These are phyloP conservation scores for Hysterangium stoloniferum DNA, from an alignment of 768 basidiomycete species.

Conservation along the genomic window DNA sequence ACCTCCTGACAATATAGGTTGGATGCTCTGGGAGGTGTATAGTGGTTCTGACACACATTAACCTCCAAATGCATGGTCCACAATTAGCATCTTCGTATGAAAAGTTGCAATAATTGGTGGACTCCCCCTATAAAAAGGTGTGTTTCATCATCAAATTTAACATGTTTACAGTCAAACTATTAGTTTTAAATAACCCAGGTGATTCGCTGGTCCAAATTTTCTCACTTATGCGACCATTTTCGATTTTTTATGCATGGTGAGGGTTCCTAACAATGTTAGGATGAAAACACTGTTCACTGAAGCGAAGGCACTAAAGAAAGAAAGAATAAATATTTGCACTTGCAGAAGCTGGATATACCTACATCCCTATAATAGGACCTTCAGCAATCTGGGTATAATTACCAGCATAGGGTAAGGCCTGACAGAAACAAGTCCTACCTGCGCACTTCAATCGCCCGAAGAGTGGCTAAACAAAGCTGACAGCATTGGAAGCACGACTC, in stretches of 20 bases:
- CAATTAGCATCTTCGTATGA: no score
- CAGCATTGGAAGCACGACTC: constrained; percentile 64
- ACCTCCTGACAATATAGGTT: no score
- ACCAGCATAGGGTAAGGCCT: constrained; percentile 25
- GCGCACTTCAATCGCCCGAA: constrained; percentile 43
- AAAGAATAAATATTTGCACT: constrained; percentile 3
- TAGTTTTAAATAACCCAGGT: constrained; percentile 49
- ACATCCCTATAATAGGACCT: constrained; percentile 72
- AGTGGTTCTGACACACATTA: no score
- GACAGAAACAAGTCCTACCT: constrained; percentile 71
- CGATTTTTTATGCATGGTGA: constrained; percentile 42
- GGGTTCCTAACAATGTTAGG: constrained; percentile 54
- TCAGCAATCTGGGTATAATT: constrained; percentile 47
- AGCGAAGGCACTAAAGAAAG: constrained; percentile 39
- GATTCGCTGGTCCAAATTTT: constrained; percentile 41
- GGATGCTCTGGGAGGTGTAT: no score
- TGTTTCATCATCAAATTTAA: no score
- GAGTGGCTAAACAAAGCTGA: constrained; percentile 47
- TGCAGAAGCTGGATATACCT: constrained; percentile 19
- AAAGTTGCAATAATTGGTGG: no score
- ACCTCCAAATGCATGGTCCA: no score
- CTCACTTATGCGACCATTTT: constrained; percentile 30
- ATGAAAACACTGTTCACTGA: constrained; percentile 38
- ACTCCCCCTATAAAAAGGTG: no score
- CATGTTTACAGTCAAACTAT: constrained; percentile 46